A percentile compares a stretch with the other conserved stretches of the same genome.
Evolutionary conservation across 192 early-diverging fungal genomes (phyloP).

Genomic region (Paraglomus brasilianum): DNA sequence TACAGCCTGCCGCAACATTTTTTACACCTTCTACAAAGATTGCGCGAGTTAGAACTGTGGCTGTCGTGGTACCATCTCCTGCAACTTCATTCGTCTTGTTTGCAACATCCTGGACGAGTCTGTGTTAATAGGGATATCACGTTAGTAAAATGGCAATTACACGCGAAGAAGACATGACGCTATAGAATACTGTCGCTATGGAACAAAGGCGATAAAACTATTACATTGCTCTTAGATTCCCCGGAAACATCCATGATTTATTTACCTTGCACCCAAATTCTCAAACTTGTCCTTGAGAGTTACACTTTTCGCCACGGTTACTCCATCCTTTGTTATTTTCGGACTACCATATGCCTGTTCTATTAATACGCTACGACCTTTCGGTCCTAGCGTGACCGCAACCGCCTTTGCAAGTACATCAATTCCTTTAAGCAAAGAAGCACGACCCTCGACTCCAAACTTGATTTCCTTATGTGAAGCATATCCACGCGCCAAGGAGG

Average conservation of each 20-base stretch:
- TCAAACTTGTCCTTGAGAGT: conserved; percentile 97
- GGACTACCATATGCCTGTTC: conserved; percentile 96
- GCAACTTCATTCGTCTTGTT: conserved; percentile 99
- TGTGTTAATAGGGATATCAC: no score
- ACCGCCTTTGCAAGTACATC: conserved; percentile 97
- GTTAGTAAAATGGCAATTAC: not conserved
- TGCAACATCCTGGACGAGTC: conserved; percentile 98
- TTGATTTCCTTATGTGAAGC: conserved; percentile 95
- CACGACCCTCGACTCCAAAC: conserved; percentile 96
- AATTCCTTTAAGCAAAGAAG: conserved; percentile 89
- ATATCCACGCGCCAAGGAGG: conserved; percentile 53
- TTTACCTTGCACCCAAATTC: conserved; percentile 92
- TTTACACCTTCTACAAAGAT: conserved; percentile 99
- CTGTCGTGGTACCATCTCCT: conserved; percentile 99
- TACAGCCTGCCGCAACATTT: conserved; percentile 99
- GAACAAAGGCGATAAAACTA: not conserved
- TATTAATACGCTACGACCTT: conserved; percentile 98
- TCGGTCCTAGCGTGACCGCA: conserved; percentile 98
- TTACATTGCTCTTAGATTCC: not conserved
- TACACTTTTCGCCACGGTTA: conserved; percentile 98
- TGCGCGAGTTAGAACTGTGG: conserved; percentile 95
- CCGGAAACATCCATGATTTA: not conserved
- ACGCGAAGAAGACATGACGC: not conserved
- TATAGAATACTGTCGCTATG: not conserved
- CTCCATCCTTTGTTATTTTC: conserved; percentile 99